A percentile compares a stretch with the other conserved stretches of the same genome.
phyloP scores from a whole-genome alignment of 352 stramenopile genomes.

The Aphanomyces euteiches region DNA sequence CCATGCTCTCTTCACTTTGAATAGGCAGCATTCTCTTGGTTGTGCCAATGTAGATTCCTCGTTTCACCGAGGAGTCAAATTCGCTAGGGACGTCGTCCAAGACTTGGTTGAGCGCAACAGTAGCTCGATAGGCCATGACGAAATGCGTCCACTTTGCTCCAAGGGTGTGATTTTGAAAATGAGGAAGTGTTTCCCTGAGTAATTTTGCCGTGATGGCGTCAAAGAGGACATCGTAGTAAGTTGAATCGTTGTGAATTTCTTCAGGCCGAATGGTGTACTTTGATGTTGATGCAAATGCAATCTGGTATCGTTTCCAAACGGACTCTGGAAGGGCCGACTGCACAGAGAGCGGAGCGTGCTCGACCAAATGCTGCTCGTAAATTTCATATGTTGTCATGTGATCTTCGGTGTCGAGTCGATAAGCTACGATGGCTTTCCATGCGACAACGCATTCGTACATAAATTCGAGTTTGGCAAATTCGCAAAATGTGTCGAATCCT shows the following conservation, averaged over 20 bases:
- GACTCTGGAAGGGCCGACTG: neutral
- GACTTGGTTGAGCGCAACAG: too few species aligned
- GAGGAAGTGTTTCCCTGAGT: too few species aligned
- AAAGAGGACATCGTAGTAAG: neutral
- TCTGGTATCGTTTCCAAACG: constrained; percentile 8
- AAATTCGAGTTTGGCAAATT: constrained; percentile 19
- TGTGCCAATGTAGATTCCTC: too few species aligned
- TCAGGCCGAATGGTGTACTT: constrained; percentile 28
- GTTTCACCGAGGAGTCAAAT: too few species aligned
- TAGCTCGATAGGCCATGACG: too few species aligned
- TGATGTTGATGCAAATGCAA: constrained; percentile 21
- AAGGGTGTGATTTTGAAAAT: too few species aligned
- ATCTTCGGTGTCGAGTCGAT: neutral
- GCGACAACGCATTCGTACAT: neutral
- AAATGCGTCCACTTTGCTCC: too few species aligned
- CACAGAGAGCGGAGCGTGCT: neutral
- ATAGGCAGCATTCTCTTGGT: too few species aligned
- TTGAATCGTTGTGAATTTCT: neutral
- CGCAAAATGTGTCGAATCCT: neutral
- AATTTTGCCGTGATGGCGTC: neutral
- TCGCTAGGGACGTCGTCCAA: too few species aligned
- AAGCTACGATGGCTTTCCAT: neutral
- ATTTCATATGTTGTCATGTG: constrained; percentile 3
- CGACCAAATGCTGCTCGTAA: neutral
- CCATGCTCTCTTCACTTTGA: too few species aligned